These are phyloP conservation scores for Phtheirospermum japonicum DNA, from an alignment of 257 asterid genomes.

Conservation along the genomic window DNA sequence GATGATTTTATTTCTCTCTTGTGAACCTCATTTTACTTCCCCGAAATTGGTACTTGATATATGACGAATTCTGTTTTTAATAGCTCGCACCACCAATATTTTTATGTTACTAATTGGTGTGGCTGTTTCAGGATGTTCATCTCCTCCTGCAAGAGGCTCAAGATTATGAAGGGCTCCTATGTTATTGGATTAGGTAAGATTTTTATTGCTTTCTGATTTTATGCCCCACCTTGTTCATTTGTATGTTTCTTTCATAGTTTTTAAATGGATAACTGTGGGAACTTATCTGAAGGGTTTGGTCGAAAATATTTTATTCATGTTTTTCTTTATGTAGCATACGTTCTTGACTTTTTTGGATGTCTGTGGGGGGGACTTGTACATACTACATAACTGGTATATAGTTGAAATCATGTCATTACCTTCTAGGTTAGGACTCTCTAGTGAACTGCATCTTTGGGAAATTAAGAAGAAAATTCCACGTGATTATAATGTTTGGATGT, in stretches of 20 bases:
- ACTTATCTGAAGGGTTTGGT: too few relatives aligned
- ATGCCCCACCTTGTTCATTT: not conserved
- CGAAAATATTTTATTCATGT: not conserved
- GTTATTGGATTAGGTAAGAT: constrained; percentile 64
- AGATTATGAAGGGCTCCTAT: too few relatives aligned
- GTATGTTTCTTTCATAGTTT: not conserved
- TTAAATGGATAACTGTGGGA: too few relatives aligned
- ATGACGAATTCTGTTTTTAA: not conserved
- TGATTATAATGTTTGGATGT: too few relatives aligned
- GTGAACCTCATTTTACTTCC: constrained; percentile 1
- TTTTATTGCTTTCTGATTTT: not conserved
- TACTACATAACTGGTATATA: constrained; percentile 8
- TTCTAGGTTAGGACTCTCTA: too few relatives aligned
- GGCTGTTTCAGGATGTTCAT: too few relatives aligned
- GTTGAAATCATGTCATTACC: too few relatives aligned
- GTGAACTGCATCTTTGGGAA: too few relatives aligned
- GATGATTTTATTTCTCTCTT: constrained; percentile 7
- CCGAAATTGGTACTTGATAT: not conserved
- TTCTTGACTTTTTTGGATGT: not conserved
- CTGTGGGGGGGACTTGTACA: not conserved
- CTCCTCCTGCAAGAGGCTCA: too few relatives aligned
- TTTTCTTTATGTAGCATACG: not conserved
- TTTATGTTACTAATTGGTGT: too few relatives aligned
- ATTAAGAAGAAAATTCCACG: too few relatives aligned
- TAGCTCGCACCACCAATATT: not conserved